Base-by-base conservation (phyloP, 2,329 filamentous ascomycete species). In the Claviceps humidiphila region DNA sequence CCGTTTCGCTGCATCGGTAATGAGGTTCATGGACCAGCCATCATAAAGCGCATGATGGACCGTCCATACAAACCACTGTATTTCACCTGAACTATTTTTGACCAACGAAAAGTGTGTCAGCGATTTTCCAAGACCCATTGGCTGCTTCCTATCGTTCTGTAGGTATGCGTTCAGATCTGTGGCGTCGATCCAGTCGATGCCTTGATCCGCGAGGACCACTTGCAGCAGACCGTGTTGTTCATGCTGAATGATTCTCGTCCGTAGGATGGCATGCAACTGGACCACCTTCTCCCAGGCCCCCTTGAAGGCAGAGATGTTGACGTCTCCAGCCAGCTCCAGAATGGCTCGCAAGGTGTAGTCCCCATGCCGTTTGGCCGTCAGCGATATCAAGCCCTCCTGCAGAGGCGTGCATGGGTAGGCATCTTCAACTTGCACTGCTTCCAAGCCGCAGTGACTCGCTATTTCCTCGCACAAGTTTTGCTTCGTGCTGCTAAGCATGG, bases 21-120 rank as follows among this genome's bases (percentile, higher is more conserved):
- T 68, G 63, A 73, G 68, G 1, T 67, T 71, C 68, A 74, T 73
- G 9, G 74, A 55, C 55, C 54, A 57, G n/a, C 54, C 75, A 45
- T 80, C 76, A 50, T 78, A 78, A 0, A 77, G 59, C 7, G 71
- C 71, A 52, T 78, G 76, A 53, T 77, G 74, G 58, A 73, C 69
- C 0, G 45, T 52, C 47, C 48, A 20, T 3, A 47, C 71, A 71
- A 57, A 71, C 61, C 17, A 74, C 65, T 53, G 74, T 68, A 53
- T 68, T 60, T 8, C 4, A 54, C 49, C 59, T 59, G 30, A 54
- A 4, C 61, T 58, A 24, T 66, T 61, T 3, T 57, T 49, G 3
- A 73, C 58, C 7, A 74, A 59, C 3, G 65, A 68, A 50, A 69
- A 73, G 7, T 71, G 66, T 2, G 69, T 64, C 1, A 76, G 61